These are phyloP conservation scores for Nematocida major DNA, from an alignment of 371 early-diverging fungal genomes.

Conservation along the genomic window DNA sequence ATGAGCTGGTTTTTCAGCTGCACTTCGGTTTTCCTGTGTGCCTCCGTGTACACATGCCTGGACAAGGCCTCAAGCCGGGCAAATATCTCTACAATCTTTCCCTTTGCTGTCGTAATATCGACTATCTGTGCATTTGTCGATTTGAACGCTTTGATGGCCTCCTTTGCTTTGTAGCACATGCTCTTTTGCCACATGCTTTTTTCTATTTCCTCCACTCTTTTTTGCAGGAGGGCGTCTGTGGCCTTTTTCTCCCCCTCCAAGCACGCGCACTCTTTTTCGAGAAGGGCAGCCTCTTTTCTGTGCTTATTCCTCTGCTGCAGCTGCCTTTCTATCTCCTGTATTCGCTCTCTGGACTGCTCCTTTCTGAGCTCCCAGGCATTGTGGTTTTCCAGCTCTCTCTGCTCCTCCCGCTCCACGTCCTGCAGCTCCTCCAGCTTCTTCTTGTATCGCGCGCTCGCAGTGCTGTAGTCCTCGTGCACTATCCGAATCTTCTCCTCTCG, in stretches of 20 bases:
- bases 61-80: not conserved
- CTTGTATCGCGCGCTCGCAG: not conserved
- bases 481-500: not conserved
- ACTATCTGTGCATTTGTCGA: not conserved
- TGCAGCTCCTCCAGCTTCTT: slow-evolving; percentile 2
- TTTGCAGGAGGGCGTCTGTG: not conserved
- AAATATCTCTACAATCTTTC: not conserved
- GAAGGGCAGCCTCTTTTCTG: not conserved
- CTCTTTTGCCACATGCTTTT: not conserved
- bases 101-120: not conserved
- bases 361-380: not conserved
- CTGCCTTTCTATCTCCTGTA: slow-evolving; percentile 20
- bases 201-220: not conserved
- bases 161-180: not conserved
- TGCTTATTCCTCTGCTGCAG: not conserved
- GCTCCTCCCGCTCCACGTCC: slow-evolving; percentile 28
- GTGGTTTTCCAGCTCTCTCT: slow-evolving; percentile 25
- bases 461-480: not conserved
- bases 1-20: not conserved
- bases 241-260: not conserved
- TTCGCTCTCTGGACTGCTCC: not conserved
- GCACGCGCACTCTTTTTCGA: not conserved
- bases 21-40: not conserved
- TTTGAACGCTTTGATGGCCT: not conserved
- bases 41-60: not conserved